Evolutionary conservation across 805 yeast species (phyloP).

Genomic region (Wickerhamiella musiphila): DNA sequence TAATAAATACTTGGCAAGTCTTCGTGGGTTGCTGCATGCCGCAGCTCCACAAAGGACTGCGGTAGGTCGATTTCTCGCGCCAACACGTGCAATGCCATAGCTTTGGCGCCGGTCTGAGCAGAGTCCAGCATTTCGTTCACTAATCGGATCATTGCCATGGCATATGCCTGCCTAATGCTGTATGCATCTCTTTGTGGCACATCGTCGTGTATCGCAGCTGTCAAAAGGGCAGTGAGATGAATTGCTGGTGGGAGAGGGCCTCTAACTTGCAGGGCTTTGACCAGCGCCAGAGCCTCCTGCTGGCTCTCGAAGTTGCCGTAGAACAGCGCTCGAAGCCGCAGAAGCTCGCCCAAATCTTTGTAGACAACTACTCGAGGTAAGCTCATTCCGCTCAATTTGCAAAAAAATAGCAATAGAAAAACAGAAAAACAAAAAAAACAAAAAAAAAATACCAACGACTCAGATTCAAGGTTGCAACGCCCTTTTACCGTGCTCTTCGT

Average conservation of each 20-base stretch:
- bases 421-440: too few relatives aligned
- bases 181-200: conserved; percentile 13
- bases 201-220: conserved; percentile 13
- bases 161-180: conserved; percentile 14
- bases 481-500: too few relatives aligned
- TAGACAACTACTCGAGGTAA: conserved; percentile 12
- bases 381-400: too few relatives aligned
- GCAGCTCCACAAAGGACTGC: conserved; percentile 64
- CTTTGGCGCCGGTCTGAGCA: conserved; percentile 58
- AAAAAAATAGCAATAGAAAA: too few relatives aligned
- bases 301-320: conserved; percentile 11
- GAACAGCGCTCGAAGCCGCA: conserved; percentile 9
- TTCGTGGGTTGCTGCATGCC: conserved; percentile 90
- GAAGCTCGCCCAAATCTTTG: conserved; percentile 7
- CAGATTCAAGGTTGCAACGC: neutral
- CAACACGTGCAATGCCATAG: conserved; percentile 58
- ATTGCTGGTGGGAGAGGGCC: conserved; percentile 15
- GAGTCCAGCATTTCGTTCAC: conserved; percentile 88
- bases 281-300: conserved; percentile 11
- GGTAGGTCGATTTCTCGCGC: conserved; percentile 61
- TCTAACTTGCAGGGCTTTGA: conserved; percentile 15
- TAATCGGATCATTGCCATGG: conserved; percentile 48
- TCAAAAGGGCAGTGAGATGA: conserved; percentile 14
- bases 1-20: conserved; percentile 51
- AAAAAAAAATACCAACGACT: neutral